These are phyloP conservation scores for Alternaria conjuncta DNA, from an alignment of 2,329 filamentous ascomycete species.

Conservation along the genomic window DNA sequence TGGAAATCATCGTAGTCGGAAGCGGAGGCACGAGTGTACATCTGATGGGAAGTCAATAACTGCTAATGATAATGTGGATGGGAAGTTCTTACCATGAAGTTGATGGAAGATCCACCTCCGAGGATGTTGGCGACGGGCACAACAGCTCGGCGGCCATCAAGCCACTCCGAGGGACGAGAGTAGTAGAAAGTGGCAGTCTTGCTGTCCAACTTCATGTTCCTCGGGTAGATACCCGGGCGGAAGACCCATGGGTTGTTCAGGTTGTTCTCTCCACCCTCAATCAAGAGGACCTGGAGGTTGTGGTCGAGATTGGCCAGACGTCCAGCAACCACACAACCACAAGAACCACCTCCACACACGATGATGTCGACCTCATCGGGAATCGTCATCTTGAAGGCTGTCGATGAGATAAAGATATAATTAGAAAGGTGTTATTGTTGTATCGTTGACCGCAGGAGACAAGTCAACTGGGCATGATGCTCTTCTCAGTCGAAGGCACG, in stretches of 20 bases:
- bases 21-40: constrained; percentile 75
- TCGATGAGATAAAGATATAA: constrained; percentile 2
- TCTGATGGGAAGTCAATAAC: constrained; percentile 51
- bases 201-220: constrained; percentile 80
- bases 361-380: constrained; percentile 84
- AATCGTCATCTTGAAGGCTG: constrained; percentile 59
- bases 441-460: constrained; percentile 34
- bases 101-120: constrained; percentile 76
- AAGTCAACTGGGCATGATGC: constrained; percentile 36
- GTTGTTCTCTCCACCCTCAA: constrained; percentile 75
- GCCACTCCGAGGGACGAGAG: constrained; percentile 74
- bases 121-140: constrained; percentile 78
- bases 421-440: constrained; percentile 1
- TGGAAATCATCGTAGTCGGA: constrained; percentile 82
- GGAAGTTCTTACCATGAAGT: constrained; percentile 67
- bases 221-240: constrained; percentile 77
- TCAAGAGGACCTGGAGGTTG: constrained; percentile 72
- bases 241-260: constrained; percentile 80
- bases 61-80: too few relatives aligned
- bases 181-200: constrained; percentile 85
- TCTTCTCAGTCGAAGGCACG: constrained; percentile 16
- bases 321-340: constrained; percentile 58
- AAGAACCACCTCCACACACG: constrained; percentile 76
- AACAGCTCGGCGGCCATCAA: constrained; percentile 72
- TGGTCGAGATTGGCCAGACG: constrained; percentile 78